Evolutionary conservation across 805 yeast genomes (phyloP).

Genomic region (Lachancea nothofagi): DNA sequence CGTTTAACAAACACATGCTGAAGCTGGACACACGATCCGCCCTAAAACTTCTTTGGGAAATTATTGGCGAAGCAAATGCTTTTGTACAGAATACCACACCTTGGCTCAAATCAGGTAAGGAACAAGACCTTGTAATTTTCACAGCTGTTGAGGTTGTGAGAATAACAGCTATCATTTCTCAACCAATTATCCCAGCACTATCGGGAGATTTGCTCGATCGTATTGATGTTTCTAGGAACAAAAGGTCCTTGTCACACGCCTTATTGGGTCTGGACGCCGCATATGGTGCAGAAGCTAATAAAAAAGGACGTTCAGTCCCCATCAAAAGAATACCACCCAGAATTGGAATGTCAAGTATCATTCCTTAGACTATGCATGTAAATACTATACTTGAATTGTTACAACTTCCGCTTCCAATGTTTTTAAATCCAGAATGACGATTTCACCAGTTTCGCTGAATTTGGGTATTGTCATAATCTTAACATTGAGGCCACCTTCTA

Average conservation of each 20-base stretch:
- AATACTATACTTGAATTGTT: conserved; percentile 19
- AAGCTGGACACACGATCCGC: conserved; percentile 52
- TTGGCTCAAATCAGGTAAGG: conserved; percentile 48
- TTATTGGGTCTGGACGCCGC: conserved; percentile 49
- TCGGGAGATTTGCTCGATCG: conserved; percentile 54
- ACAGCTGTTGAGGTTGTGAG: conserved; percentile 68
- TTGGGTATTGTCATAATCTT: conserved; percentile 64
- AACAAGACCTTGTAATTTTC: conserved; percentile 53
- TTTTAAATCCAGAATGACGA: conserved; percentile 55
- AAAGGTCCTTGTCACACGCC: conserved; percentile 43
- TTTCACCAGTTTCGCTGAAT: conserved; percentile 58
- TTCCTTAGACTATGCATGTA: conserved; percentile 4
- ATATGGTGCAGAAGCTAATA: conserved; percentile 58
- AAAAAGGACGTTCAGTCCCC: conserved; percentile 44
- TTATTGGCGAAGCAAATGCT: conserved; percentile 54
- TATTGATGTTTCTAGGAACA: conserved; percentile 44
- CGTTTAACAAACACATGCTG: conserved; percentile 41
- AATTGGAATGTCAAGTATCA: neutral
- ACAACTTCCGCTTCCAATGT: conserved; percentile 53
- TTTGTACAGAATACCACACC: conserved; percentile 69
- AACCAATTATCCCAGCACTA: conserved; percentile 69
- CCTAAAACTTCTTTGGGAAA: conserved; percentile 52
- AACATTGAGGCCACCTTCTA: conserved; percentile 38
- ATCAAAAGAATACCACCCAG: conserved; percentile 30
- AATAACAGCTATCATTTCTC: conserved; percentile 57